Base-by-base conservation (phyloP, 208 protist species). In the Trypanosoma boissoni region DNA sequence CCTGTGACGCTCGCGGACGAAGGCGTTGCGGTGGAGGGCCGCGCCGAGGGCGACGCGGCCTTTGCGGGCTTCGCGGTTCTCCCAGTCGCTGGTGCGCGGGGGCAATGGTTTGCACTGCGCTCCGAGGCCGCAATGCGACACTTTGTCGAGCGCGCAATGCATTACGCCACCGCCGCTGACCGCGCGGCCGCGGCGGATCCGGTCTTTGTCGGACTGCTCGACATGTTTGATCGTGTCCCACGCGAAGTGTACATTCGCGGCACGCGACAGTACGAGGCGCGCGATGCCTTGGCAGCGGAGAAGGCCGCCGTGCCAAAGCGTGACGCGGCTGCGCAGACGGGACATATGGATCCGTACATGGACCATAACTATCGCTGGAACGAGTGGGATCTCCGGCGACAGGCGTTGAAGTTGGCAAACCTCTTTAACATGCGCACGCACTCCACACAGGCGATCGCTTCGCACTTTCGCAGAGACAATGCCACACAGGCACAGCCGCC, bases 311-410 rank as follows among this genome's bases (percentile, higher is more conserved):
- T 39, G 9, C 23, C 8, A n/a, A 18, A 41, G 46, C 29, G 36
- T 20, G 74, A 83, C 46, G 82, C 54, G 12, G 69, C 57, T 9
- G 93, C 83, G 21, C 91, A 97, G 68, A 97, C 93, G 3, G 85
- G 86, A 14, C 90, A 95, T 49, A 81, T 89, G 14, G 90, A 95
- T 42, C n/a, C 72, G 12, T 84, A 88, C 70, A 87, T 85, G 29
- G 88, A 96, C 43, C 80, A 81, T 48, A 83, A 94, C 49, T 97
- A 97, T 72, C 77, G 81, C 32, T 97, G 89, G 84, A 96, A 95
- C 36, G 89, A 97, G 68, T 97, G 93, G 93, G 87, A 96, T 36
- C 67, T 97, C 43, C 82, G 93, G 6, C 84, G 90, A 16, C 78
- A 91, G 53, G 93, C 91, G 29, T 65, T 97, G n/a, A 87, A 95